Base-by-base conservation (phyloP, 2,329 filamentous ascomycete genomes). In the Ascochyta fabae region DNA sequence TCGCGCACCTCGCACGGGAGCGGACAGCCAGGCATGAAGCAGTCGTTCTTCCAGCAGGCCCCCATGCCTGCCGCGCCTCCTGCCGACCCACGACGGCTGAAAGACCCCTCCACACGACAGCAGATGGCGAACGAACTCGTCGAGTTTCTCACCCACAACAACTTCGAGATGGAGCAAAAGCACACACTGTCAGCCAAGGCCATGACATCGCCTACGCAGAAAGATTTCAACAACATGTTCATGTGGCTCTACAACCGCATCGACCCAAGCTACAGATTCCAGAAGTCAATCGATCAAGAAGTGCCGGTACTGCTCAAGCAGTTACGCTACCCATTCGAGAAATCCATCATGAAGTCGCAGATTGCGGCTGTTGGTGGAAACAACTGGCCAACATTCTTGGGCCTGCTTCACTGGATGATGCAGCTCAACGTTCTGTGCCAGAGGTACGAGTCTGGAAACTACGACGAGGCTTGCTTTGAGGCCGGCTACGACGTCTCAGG, bases 341-440 rank as follows among this genome's bases (percentile, higher is more conserved):
- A 92, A 76, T 93, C 88, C 69, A 98, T 99, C 67, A 96, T 92
- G 50, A 99, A 98, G 77, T 96, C 92, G 48, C 92, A 96, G 71
- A 92, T 99, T 54, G 87, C 92, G 0, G 95, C 96, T 2, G 95
- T 98, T 0, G 95, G 95, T 62, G 94, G 93, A 3, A 92, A 96
- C 76, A 98, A 98, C 72, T 99, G 95, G 95, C 90, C 90, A 59
- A 95, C 92, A 0, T 98, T 99, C 69, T 81, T 99, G 12, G 95
- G 93, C 0, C 81, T 99, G 73, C 82, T 99, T 46, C 93, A 99
- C 78, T 99, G 95, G 95, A 94, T 99, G 87, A 96, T 99, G 94
- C 93, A 98, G 76, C 81, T 99, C 47, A 91, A 92, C 4, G 88
- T 94, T 65, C 96, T 98, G 88, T 86, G 98, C 70, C 93, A 98